These are phyloP conservation scores for Cyanidioschyzon merolae DNA, from an alignment of 23 red algal genomes.

Conservation along the genomic window DNA sequence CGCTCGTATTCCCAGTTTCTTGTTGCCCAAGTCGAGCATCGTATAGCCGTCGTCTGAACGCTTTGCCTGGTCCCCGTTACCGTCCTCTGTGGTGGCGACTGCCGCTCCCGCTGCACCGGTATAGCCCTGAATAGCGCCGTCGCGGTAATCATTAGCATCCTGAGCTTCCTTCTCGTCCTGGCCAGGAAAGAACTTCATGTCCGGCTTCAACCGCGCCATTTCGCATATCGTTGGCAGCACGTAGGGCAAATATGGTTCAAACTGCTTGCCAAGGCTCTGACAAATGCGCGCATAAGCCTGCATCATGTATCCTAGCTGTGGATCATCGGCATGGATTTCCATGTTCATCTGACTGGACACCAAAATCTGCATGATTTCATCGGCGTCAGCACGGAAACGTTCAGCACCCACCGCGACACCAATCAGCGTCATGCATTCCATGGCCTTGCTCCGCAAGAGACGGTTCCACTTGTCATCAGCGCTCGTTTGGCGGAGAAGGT, in stretches of 20 bases:
- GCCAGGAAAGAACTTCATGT: conserved; percentile 55
- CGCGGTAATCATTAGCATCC: neutral
- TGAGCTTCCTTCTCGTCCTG: conserved; percentile 29
- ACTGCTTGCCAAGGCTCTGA: conserved; percentile 56
- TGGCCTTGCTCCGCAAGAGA: conserved; percentile 76
- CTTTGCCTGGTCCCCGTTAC: neutral
- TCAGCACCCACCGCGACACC: conserved; percentile 76
- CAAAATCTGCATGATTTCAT: conserved; percentile 80
- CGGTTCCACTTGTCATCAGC: conserved; percentile 51
- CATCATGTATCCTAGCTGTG: conserved; percentile 91
- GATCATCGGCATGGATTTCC: conserved; percentile 61
- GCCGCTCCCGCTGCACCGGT: neutral
- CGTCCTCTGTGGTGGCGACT: neutral
- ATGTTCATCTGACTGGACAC: conserved; percentile 36
- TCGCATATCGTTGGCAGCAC: conserved; percentile 78
- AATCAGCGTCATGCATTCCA: conserved; percentile 97
- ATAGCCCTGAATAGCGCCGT: no score
- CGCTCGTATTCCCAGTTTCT: conserved; percentile 78
- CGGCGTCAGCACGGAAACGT: conserved; percentile 65
- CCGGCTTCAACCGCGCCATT: conserved; percentile 67
- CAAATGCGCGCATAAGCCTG: conserved; percentile 97
- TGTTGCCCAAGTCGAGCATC: conserved; percentile 71
- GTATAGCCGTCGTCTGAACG: conserved; percentile 53
- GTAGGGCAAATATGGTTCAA: conserved; percentile 85
- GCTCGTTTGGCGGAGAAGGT: conserved; percentile 40